Evolutionary conservation across 495 filamentous ascomycete species (phyloP), one percentile per base, ranked within the genome.

Genomic region (Penicillium turbatum): DNA sequence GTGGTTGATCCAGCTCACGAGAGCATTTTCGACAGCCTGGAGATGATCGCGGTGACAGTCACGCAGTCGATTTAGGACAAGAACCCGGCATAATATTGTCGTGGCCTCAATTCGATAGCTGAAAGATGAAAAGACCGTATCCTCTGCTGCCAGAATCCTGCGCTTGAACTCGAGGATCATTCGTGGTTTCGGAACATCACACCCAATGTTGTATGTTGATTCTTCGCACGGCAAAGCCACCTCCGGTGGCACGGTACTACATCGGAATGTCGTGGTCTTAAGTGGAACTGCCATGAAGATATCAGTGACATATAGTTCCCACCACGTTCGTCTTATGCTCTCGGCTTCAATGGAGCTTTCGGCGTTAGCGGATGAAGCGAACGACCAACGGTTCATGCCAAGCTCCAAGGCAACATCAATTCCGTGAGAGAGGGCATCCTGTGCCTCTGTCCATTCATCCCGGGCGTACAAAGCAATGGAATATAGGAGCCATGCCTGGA

Each of bases 1-100:
- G 48, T 74, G 72, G 54, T 76, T 73, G 35, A 66, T 60, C 73
- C 73, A 76, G 60, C 73, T 74, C 24, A 72, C 68, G 7, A 76
- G 65, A 12, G 73, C 72, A 56, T 76, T 76, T 32, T 72, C 70
- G 5, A 72, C 71, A 8, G 73, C 72, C 55, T 76, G 73, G 6
- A 72, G 53, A 39, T 76, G 72, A 44, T 76, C 72, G 2, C 67
- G 63, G 35, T 74, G 72, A 13, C 61, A 60, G 21, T 75, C 72
- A 3, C 59, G 61, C 5, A 72, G 51, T 26, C 65, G 51, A 39
- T 73, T 74, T 10, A 76, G 44, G 3, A 73, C 65, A 17, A 74
- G 49, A 4, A 71, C 70, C 13, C 72, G 62, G 26, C 61, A 67
- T 12, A 76, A 52, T 19, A 76, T 72, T 1, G 56, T 65, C 5